Percentiles rank a stretch among this genome's conserved stretches.
phyloP scores from a whole-genome alignment of 2,329 filamentous ascomycete genomes.

The Rachicladosporium sp. region DNA sequence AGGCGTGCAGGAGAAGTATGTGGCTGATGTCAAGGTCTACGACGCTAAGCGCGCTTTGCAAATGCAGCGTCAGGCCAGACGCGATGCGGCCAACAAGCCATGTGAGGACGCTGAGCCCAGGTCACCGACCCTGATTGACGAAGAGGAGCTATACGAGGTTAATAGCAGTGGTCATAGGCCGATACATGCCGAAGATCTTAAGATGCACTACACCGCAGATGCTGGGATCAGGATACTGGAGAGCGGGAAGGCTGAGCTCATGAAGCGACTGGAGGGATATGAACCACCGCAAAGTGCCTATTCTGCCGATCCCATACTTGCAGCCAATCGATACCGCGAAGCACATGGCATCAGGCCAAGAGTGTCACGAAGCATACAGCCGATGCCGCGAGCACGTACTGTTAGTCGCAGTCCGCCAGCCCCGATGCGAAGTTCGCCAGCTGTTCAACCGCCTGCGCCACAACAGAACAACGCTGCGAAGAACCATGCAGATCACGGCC shows the following conservation, averaged over 20 bases:
- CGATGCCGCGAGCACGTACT: slow-evolving; percentile 11
- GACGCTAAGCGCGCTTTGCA: slow-evolving; percentile 18
- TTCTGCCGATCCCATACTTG: slow-evolving; percentile 7
- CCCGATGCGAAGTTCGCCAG: neutral
- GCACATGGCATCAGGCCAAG: slow-evolving; percentile 6
- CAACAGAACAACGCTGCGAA: neutral
- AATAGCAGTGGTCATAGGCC: slow-evolving; percentile 7
- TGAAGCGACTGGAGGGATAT: slow-evolving; percentile 38
- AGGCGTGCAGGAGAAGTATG: slow-evolving; percentile 16
- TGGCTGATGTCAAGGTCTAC: slow-evolving; percentile 17
- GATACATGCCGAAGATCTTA: slow-evolving; percentile 29
- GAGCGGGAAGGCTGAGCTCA: slow-evolving; percentile 38
- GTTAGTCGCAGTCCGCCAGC: slow-evolving; percentile 11
- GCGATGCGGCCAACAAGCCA: slow-evolving; percentile 11
- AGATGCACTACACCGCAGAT: slow-evolving; percentile 37
- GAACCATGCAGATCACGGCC: slow-evolving; percentile 4
- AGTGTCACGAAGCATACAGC: slow-evolving; percentile 1
- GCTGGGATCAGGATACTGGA: slow-evolving; percentile 38
- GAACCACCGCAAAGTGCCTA: slow-evolving; percentile 16
- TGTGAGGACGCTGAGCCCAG: slow-evolving; percentile 13
- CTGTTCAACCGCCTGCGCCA: neutral
- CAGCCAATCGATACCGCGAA: slow-evolving; percentile 9
- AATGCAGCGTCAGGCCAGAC: slow-evolving; percentile 13
- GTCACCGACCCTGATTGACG: slow-evolving; percentile 14
- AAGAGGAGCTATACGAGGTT: slow-evolving; percentile 18